A percentile compares a stretch with the other conserved stretches of the same genome.
Evolutionary conservation across 257 asterid genomes (phyloP).

Genomic region (Gentiana macrophylla): DNA sequence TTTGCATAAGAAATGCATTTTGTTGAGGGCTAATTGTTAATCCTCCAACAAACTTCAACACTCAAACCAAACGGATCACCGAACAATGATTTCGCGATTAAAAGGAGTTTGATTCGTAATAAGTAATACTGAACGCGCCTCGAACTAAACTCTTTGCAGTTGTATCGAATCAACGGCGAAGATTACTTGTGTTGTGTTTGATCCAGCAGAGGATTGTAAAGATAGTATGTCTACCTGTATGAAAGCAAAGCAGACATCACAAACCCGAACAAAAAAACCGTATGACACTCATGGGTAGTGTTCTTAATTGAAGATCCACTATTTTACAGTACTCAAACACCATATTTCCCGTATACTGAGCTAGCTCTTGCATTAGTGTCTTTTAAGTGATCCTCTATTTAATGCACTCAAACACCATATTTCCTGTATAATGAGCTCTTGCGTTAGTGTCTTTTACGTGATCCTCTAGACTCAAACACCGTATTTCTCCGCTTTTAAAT

Average conservation of each 20-base stretch:
- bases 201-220: constrained; percentile 20
- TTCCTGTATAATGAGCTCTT: no score
- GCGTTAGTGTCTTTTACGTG: no score
- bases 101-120: constrained; percentile 23
- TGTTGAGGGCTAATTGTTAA: constrained; percentile 74
- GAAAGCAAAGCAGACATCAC: neutral
- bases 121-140: constrained; percentile 20
- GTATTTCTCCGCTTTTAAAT: no score
- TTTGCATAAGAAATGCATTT: constrained; percentile 70
- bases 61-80: constrained; percentile 72
- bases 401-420: no score
- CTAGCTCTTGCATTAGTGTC: no score
- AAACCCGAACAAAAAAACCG: constrained; percentile 1
- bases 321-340: no score
- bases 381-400: no score
- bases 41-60: constrained; percentile 84
- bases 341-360: no score
- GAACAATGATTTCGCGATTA: constrained; percentile 55
- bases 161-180: constrained; percentile 36
- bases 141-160: constrained; percentile 22
- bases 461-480: no score
- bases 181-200: constrained; percentile 22
- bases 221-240: constrained; percentile 26
- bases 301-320: no score
- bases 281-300: no score